phyloP scores from a whole-genome alignment of 495 filamentous ascomycete genomes.

The Daldinia loculata region DNA sequence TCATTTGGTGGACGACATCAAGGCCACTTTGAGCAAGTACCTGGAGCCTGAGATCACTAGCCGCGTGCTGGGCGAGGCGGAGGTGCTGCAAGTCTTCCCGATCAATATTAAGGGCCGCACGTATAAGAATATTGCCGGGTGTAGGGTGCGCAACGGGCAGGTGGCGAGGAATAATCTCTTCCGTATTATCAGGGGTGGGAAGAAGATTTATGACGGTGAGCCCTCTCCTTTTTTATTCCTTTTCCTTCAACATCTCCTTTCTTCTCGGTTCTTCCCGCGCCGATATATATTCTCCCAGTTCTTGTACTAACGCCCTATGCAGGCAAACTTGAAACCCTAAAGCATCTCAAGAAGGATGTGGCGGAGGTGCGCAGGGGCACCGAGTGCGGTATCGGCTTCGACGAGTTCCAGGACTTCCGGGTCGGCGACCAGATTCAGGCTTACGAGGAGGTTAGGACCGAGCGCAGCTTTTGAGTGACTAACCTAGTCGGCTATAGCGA shows the following conservation, averaged over 20 bases:
- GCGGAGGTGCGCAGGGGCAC: conserved; percentile 86
- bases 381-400: conserved; percentile 92
- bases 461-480: conserved; percentile 66
- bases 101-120: conserved; percentile 78
- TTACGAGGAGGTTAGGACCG: conserved; percentile 80
- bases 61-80: conserved; percentile 86
- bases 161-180: conserved; percentile 69
- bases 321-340: conserved; percentile 83
- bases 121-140: conserved; percentile 81
- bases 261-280: neutral
- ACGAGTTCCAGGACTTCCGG: conserved; percentile 77
- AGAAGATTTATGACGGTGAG: conserved; percentile 83
- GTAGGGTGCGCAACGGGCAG: conserved; percentile 83
- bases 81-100: conserved; percentile 81
- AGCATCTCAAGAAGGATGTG: conserved; percentile 91
- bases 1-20: conserved; percentile 83
- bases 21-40: conserved; percentile 68
- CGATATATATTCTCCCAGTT: neutral
- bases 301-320: conserved; percentile 23
- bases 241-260: neutral
- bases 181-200: conserved; percentile 71
- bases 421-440: conserved; percentile 86
- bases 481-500: too few relatives aligned
- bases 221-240: conserved; percentile 21
- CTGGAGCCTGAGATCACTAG: conserved; percentile 70